Evolutionary conservation across 2,329 filamentous ascomycete species (phyloP).

Genomic region (Xylaria sp.): DNA sequence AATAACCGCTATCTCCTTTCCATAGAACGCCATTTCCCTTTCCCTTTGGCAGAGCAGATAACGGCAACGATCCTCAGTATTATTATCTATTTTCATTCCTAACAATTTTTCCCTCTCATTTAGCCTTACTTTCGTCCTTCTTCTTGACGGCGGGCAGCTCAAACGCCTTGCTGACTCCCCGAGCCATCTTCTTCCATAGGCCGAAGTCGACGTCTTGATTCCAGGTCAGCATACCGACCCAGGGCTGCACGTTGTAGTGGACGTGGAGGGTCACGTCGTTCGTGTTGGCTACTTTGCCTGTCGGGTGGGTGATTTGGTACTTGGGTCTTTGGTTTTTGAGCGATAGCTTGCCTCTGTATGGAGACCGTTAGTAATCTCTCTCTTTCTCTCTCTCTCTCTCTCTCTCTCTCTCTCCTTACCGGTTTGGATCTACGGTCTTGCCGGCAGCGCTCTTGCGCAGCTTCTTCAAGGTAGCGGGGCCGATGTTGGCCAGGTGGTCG

Average conservation of each 20-base stretch:
- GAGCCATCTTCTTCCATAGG: slow-evolving; percentile 72
- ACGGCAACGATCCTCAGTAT: neutral
- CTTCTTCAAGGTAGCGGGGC: slow-evolving; percentile 70
- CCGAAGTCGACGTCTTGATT: slow-evolving; percentile 68
- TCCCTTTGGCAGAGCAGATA: neutral
- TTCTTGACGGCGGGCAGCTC: slow-evolving; percentile 73
- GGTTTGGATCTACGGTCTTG: slow-evolving; percentile 69
- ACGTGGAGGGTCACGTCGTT: slow-evolving; percentile 81
- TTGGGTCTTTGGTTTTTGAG: slow-evolving; percentile 90
- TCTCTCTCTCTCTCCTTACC: slow-evolving; percentile 53
- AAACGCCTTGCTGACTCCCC: slow-evolving; percentile 73
- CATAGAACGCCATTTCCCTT: slow-evolving; percentile 7
- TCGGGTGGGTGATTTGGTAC: slow-evolving; percentile 95
- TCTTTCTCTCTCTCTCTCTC: neutral
- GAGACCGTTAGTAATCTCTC: slow-evolving; percentile 7
- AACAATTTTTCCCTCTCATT: slow-evolving; percentile 33
- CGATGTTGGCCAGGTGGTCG: slow-evolving; percentile 70
- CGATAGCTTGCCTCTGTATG: slow-evolving; percentile 73
- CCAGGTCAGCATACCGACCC: slow-evolving; percentile 92
- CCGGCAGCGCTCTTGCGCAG: slow-evolving; percentile 68
- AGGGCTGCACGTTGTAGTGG: slow-evolving; percentile 97
- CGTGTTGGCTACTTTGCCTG: slow-evolving; percentile 78
- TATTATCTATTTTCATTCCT: neutral
- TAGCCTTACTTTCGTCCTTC: slow-evolving; percentile 57
- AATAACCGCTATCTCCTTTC: neutral